Evolutionary conservation across 805 yeast genomes (phyloP).

Genomic region (Cyberlindnera misumaiensis): DNA sequence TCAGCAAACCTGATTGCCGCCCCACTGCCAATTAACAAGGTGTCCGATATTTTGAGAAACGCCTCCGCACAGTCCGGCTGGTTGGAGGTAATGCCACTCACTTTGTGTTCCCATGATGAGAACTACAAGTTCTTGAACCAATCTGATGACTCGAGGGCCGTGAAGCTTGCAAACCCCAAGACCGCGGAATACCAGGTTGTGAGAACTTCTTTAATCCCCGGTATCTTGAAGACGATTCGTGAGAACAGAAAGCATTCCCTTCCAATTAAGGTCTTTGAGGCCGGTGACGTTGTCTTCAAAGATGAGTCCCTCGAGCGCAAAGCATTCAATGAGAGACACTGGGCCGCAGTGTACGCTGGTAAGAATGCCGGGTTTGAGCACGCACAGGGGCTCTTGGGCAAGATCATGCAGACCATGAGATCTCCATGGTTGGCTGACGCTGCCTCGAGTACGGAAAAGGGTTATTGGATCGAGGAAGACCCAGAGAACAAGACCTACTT

Average conservation of each 20-base stretch:
- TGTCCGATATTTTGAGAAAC: slow-evolving; percentile 81
- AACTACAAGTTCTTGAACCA: slow-evolving; percentile 81
- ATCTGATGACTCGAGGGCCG: slow-evolving; percentile 74
- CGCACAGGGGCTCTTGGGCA: slow-evolving; percentile 91
- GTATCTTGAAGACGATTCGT: slow-evolving; percentile 87
- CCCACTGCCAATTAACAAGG: slow-evolving; percentile 85
- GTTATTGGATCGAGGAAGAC: slow-evolving; percentile 81
- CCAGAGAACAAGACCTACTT: slow-evolving; percentile 65
- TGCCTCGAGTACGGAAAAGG: slow-evolving; percentile 49
- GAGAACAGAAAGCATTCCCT: slow-evolving; percentile 94
- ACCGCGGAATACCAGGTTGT: slow-evolving; percentile 96
- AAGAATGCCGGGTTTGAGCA: slow-evolving; percentile 92
- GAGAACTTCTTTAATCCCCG: slow-evolving; percentile 90
- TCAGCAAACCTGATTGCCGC: slow-evolving; percentile 73
- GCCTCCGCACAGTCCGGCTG: slow-evolving; percentile 95
- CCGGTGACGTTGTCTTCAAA: slow-evolving; percentile 91
- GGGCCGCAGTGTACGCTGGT: slow-evolving; percentile 93
- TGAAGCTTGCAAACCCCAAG: slow-evolving; percentile 91
- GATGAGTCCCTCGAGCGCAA: slow-evolving; percentile 75
- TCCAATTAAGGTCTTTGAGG: slow-evolving; percentile 92
- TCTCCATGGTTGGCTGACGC: slow-evolving; percentile 65
- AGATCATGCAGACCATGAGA: slow-evolving; percentile 94
- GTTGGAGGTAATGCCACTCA: slow-evolving; percentile 92
- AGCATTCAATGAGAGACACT: slow-evolving; percentile 87
- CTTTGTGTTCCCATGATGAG: slow-evolving; percentile 94